A percentile compares a stretch with the other conserved stretches of the same genome.
Conservation (phyloP, 805 yeast genomes). For the Spencermartinsiella europaea region DNA sequence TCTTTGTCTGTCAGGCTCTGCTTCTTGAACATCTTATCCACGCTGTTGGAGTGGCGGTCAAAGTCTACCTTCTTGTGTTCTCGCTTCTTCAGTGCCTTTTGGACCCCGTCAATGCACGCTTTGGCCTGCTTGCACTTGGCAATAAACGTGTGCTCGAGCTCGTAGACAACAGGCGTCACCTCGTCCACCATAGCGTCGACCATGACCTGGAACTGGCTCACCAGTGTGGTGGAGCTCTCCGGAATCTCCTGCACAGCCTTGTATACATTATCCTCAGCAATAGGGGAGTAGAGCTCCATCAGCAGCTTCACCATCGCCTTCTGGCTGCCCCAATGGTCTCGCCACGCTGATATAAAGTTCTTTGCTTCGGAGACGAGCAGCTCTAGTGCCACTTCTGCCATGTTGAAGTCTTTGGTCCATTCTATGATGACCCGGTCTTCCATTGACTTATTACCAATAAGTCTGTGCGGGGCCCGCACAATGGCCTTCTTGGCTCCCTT, state of each 20-base stretch:
- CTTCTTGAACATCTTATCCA: conserved; percentile 29
- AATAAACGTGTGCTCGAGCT: conserved; percentile 21
- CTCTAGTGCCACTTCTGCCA: conserved; percentile 30
- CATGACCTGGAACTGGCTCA: conserved; percentile 23
- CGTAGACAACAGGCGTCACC: conserved; percentile 22
- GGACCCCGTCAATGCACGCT: conserved; percentile 27
- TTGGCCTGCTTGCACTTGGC: conserved; percentile 21
- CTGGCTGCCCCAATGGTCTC: conserved; percentile 19
- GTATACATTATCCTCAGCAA: conserved; percentile 26
- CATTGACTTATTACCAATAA: conserved; percentile 30
- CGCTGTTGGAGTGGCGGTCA: conserved; percentile 30
- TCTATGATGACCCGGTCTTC: conserved; percentile 32
- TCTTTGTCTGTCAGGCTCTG: conserved; percentile 28
- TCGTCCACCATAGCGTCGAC: conserved; percentile 11
- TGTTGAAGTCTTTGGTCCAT: conserved; percentile 32
- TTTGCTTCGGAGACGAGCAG: conserved; percentile 23
- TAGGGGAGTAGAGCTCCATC: conserved; percentile 24
- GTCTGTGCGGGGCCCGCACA: conserved; percentile 33
- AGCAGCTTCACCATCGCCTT: conserved; percentile 17
- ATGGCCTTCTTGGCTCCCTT: conserved; percentile 35
- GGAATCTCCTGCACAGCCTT: conserved; percentile 30
- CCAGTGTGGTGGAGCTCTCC: conserved; percentile 22
- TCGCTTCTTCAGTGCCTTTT: conserved; percentile 31
- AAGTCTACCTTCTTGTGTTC: conserved; percentile 36
- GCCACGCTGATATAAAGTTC: conserved; percentile 24